Conservation (phyloP, 768 basidiomycete species). For the Daedaleopsis nitida region DNA sequence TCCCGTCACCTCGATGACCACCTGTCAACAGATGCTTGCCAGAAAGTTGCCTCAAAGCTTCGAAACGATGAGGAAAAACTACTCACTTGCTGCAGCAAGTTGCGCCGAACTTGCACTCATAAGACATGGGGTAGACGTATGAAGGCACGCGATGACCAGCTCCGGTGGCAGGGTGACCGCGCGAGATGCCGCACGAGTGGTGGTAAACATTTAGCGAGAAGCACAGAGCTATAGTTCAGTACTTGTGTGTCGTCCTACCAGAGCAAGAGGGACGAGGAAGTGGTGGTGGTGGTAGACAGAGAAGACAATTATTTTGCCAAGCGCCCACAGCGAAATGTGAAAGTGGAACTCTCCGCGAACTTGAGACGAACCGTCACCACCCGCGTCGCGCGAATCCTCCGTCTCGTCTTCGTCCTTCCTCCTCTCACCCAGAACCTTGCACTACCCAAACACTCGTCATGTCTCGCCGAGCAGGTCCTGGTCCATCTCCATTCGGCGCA, state of each 20-base stretch:
- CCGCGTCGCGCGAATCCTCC: neutral
- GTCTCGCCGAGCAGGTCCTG: constrained; percentile 68
- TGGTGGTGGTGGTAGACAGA: no score
- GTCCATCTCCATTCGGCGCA: constrained; percentile 53
- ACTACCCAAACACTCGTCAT: constrained; percentile 37
- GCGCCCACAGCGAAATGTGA: no score
- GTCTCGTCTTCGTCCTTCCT: neutral
- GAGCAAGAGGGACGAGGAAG: no score
- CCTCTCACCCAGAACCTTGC: neutral
- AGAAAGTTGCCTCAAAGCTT: no score
- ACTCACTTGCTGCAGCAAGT: neutral
- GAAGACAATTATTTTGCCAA: no score
- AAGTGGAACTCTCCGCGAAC: neutral
- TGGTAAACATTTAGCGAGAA: constrained; percentile 23
- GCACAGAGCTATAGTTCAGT: no score
- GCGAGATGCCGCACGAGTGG: constrained; percentile 13
- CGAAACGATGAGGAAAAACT: no score
- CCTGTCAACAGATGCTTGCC: no score
- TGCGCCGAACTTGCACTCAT: neutral
- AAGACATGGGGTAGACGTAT: constrained; percentile 14
- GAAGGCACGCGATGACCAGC: constrained; percentile 18
- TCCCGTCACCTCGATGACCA: no score
- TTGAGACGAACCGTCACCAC: neutral
- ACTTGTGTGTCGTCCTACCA: no score
- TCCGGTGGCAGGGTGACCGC: constrained; percentile 15